phyloP scores from a whole-genome alignment of 306 rosid genomes.

The Oemleria cerasiformis region DNA sequence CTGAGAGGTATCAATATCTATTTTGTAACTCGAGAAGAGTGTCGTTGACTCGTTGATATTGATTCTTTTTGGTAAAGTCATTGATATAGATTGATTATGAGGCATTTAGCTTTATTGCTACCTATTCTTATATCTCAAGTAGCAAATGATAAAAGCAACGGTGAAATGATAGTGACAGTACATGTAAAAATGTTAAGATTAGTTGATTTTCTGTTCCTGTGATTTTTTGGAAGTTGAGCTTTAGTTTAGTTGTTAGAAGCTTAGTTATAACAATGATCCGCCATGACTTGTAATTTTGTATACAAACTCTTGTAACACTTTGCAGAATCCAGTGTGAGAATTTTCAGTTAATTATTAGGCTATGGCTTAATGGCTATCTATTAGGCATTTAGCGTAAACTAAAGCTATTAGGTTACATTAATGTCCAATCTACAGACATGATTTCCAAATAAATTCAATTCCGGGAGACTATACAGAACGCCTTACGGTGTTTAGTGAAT shows the following conservation, averaged over 20 bases:
- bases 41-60: not conserved
- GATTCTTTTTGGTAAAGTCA: too few relatives aligned
- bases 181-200: too few relatives aligned
- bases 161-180: too few relatives aligned
- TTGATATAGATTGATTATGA: not conserved
- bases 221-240: too few relatives aligned
- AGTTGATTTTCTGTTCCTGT: too few relatives aligned
- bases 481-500: not conserved
- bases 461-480: not conserved
- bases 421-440: not conserved
- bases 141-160: too few relatives aligned
- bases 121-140: not conserved
- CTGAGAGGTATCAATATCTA: not conserved
- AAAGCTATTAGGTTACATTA: not conserved
- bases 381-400: not conserved
- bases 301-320: too few relatives aligned
- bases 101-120: not conserved
- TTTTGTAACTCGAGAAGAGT: not conserved
- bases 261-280: too few relatives aligned
- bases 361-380: not conserved
- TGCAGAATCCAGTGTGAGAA: too few relatives aligned
- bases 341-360: too few relatives aligned
- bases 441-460: not conserved
- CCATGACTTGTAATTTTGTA: too few relatives aligned
- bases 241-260: too few relatives aligned